Evolutionary conservation across 352 stramenopile genomes (phyloP).

Genomic region (Phytophthora ohioensis): DNA sequence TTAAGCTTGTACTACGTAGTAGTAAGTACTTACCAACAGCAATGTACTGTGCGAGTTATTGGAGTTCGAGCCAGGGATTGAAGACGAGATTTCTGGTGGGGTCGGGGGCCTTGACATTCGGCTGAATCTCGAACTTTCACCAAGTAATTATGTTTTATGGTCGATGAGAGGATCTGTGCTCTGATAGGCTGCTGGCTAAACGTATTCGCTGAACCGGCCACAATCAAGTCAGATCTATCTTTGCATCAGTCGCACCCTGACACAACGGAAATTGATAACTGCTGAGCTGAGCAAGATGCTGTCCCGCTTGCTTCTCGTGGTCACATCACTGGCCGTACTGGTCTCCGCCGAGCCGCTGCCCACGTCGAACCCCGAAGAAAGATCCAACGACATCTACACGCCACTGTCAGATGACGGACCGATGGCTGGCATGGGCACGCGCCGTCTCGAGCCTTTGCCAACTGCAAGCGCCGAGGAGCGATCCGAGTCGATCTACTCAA

Average conservation of each 20-base stretch:
- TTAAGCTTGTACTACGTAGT: no score
- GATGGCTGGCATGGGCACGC: constrained; percentile 36
- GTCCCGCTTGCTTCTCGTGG: constrained; percentile 12
- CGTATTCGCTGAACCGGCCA: background rate
- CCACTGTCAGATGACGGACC: constrained; percentile 39
- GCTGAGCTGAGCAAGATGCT: constrained; percentile 18
- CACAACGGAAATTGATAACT: constrained; percentile 10
- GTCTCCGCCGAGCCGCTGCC: constrained; percentile 10
- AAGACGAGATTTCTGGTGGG: no score
- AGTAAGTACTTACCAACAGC: no score
- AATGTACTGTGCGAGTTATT: no score
- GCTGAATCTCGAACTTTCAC: no score
- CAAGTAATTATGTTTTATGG: no score
- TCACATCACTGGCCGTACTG: constrained; percentile 7
- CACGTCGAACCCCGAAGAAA: constrained; percentile 23
- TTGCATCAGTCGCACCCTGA: constrained; percentile 8
- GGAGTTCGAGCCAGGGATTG: no score
- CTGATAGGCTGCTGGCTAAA: background rate
- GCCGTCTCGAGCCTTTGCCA: constrained; percentile 16
- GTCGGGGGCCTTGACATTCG: no score
- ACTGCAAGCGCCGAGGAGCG: constrained; percentile 38
- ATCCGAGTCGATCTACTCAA: constrained; percentile 44
- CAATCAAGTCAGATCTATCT: background rate
- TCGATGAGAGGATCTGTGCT: no score
- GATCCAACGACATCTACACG: constrained; percentile 45